Evolutionary conservation across 2,329 filamentous ascomycete species (phyloP), one percentile per base, ranked within the genome.

Genomic region (Nigrospora oryzae): DNA sequence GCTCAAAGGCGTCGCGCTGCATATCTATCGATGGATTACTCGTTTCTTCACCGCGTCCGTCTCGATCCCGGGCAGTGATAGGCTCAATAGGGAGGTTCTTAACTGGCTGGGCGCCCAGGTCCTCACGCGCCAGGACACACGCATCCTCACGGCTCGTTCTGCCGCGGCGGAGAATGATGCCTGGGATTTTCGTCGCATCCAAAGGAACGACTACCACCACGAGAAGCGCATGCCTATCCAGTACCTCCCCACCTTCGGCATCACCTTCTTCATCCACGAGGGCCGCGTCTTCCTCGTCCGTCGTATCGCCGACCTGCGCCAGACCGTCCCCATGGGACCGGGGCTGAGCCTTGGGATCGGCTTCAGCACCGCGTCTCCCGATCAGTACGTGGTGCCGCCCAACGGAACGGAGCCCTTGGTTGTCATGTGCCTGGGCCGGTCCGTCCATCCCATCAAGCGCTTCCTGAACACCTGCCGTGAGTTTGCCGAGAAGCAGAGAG

Each of bases 391-490:
- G 0, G 58, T 57, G 5, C 58, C 63, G 0, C 62, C 63, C 1
- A 54, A 58, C 11, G 64, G 64, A 30, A 51, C 60, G n/a, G 64
- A 67, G 48, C 64, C 63, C 14, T 56, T 67, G 14, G 56, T 66
- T 5, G 53, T 68, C 31, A 63, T 67, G 56, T 65, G 64, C 33
- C 49, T 68, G 1, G 64, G 66, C 6, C 57, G 66, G 14, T 63
- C 60, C 3, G 53, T 56, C 5, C 42, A 50, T 5, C 61, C 62
- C 2, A 57, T 63, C 42, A 63, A 59, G 43, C 42, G 35, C 0
- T 57, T 65, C 16, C 51, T 65, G 11, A 47, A 56, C 38, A 49
- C 49, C 7, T 65, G 62, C 40, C 55, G 57, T 10, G 44, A 51
- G 19, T 59, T 57, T 38, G 58, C 63, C 3, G 61, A 64, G 42